These are phyloP conservation scores for Lepidium didymum DNA, from an alignment of 345 rosid genomes.

Conservation along the genomic window DNA sequence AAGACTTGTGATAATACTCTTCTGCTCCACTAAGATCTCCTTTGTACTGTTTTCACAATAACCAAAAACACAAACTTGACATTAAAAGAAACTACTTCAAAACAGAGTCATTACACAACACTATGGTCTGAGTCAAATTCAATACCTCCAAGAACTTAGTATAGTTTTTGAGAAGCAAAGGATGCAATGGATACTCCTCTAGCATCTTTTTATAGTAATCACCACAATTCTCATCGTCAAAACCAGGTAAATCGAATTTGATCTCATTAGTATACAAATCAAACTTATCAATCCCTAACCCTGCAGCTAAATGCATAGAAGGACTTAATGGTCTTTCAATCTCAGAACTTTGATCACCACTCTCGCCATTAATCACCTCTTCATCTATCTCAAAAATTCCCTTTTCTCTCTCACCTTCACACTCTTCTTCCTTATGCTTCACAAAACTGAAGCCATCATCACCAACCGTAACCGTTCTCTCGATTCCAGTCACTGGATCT, in stretches of 20 bases:
- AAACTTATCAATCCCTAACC: slow-evolving; percentile 47
- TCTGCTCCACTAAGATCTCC: slow-evolving; percentile 72
- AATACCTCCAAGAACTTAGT: slow-evolving; percentile 68
- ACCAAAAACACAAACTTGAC: background rate
- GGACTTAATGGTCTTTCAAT: slow-evolving; percentile 44
- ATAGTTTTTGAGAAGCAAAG: slow-evolving; percentile 61
- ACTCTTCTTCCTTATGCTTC: slow-evolving; percentile 17
- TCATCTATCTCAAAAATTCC: background rate
- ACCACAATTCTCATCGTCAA: slow-evolving; percentile 37
- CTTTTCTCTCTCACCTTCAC: slow-evolving; percentile 22
- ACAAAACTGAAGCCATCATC: slow-evolving; percentile 54
- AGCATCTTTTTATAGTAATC: slow-evolving; percentile 51
- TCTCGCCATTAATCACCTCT: background rate
- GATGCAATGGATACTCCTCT: slow-evolving; percentile 64
- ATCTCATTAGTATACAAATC: slow-evolving; percentile 27
- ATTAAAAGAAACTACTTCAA: background rate
- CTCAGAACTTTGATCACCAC: slow-evolving; percentile 6
- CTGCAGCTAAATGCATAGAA: slow-evolving; percentile 64
- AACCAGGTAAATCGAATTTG: slow-evolving; percentile 30
- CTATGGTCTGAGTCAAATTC: background rate
- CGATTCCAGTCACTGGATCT: slow-evolving; percentile 9
- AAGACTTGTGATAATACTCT: slow-evolving; percentile 56
- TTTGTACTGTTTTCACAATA: slow-evolving; percentile 37
- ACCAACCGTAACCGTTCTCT: slow-evolving; percentile 42
- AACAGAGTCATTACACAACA: slow-evolving; percentile 1